Percentiles rank a stretch among this genome's conserved stretches.
These are phyloP conservation scores for Backusella luteola DNA, from an alignment of 192 early-diverging fungal genomes.

Conservation along the genomic window DNA sequence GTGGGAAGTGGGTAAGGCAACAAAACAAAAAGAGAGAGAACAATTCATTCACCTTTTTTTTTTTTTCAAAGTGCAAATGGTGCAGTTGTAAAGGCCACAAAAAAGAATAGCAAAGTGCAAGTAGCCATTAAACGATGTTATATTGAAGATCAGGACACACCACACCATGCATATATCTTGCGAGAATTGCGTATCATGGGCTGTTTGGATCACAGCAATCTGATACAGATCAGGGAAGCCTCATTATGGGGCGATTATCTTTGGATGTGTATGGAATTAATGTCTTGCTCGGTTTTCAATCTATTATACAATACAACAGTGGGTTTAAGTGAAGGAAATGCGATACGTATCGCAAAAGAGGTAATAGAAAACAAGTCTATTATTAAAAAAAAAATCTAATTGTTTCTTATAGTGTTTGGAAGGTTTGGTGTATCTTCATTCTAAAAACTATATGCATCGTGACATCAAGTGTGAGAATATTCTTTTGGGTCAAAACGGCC, in stretches of 20 bases:
- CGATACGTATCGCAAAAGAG: constrained; percentile 36
- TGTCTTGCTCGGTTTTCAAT: constrained; percentile 42
- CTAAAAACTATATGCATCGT: constrained; percentile 47
- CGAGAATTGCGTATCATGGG: constrained; percentile 43
- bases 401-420: constrained; percentile 24
- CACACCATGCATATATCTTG: constrained; percentile 36
- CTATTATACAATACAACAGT: constrained; percentile 36
- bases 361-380: neutral
- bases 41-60: neutral
- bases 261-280: constrained; percentile 45
- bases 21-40: neutral
- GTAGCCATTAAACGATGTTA: constrained; percentile 43
- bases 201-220: constrained; percentile 34
- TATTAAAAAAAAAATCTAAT: neutral
- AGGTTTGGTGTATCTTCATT: constrained; percentile 43
- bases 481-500: constrained; percentile 32
- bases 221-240: constrained; percentile 35
- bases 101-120: constrained; percentile 24
- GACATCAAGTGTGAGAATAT: constrained; percentile 52
- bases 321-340: constrained; percentile 37
- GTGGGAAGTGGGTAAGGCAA: constrained; percentile 30
- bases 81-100: constrained; percentile 34
- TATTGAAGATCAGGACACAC: constrained; percentile 42
- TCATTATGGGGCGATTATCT: constrained; percentile 39
- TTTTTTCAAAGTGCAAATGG: constrained; percentile 30